Base-by-base conservation (phyloP, 2,329 filamentous ascomycete species). In the Diaporthe ilicicola region DNA sequence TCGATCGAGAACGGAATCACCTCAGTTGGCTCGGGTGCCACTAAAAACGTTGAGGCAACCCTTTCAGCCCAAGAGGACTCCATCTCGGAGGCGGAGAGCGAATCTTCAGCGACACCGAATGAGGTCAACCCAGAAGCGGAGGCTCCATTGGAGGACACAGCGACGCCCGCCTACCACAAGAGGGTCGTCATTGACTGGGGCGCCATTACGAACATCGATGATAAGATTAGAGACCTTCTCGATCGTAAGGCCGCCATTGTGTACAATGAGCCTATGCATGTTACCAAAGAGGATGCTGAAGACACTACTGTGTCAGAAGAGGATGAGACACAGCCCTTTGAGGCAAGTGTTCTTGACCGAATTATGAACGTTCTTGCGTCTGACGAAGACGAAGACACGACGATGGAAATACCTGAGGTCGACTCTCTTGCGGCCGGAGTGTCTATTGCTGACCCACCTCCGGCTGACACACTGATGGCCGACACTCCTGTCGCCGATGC, bases 171-270 rank as follows among this genome's bases (percentile, higher is more conserved):
- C 19, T n/a, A 0, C n/a, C 4, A 22, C 5, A 37, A 17, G n/a
- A 19, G 1, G 15, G n/a, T 13, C 42, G 29, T 9, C n/a, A 37
- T 50, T 37, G n/a, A 64, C 59, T 64, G 19, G 29, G 24, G 24
- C 7, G 44, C 27, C 44, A 50, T 50, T 12, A 17, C n/a, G 29
- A 64, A 64, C 9, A 15, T 50, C 44, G 44, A 50, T 37, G 59
- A 64, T 27, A 19, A 7, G 44, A 64, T 64, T 64, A 64, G 59
- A 64, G 44, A 50, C 50, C 59, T 37, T 37, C 44, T 64, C 59
- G 59, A 50, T n/a, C 44, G 29, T 12, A 37, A 34, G 44, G 27
- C 59, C 12, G 44, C 22, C 13, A 8, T 50, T 1, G 44, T 19
- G n/a, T 50, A 37, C 13, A 27, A 29, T 17, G 32, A 56, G 34